A percentile compares a stretch with the other conserved stretches of the same genome.
phyloP scores from a whole-genome alignment of 371 early-diverging fungal genomes.

The Mortierella sp. region DNA sequence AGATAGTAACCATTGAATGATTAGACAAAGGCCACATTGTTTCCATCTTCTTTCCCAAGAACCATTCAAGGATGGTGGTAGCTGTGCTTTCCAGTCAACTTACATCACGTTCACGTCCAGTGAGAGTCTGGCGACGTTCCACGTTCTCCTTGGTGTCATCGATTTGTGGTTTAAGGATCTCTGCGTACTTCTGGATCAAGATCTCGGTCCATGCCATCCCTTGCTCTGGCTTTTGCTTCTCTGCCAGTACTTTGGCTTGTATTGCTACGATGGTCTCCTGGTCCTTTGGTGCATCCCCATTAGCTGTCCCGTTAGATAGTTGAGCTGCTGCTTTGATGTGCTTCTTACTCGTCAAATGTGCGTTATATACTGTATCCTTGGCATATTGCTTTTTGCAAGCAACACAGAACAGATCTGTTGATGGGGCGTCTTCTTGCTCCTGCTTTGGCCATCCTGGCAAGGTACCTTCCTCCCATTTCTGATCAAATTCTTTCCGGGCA shows the following conservation, averaged over 20 bases:
- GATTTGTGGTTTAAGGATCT: conserved; percentile 66
- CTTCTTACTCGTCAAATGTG: conserved; percentile 90
- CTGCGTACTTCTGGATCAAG: conserved; percentile 69
- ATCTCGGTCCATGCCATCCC: conserved; percentile 73
- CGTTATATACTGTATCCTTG: conserved; percentile 86
- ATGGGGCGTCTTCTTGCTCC: conserved; percentile 54
- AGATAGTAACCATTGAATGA: too few species aligned
- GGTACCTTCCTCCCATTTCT: conserved; percentile 66
- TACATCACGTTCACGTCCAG: conserved; percentile 84
- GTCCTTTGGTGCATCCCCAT: conserved; percentile 41
- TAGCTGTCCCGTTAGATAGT: conserved; percentile 38
- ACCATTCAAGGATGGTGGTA: too few species aligned
- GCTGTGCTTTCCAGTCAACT: conserved; percentile 37
- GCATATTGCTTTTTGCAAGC: conserved; percentile 89
- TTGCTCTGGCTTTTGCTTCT: conserved; percentile 63
- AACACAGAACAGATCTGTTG: conserved; percentile 73
- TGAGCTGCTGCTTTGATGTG: conserved; percentile 85
- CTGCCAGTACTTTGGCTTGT: conserved; percentile 51
- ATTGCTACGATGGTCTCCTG: conserved; percentile 56
- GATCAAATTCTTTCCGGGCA: conserved; percentile 66
- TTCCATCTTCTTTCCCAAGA: too few species aligned
- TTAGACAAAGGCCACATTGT: too few species aligned
- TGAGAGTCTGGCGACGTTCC: conserved; percentile 95
- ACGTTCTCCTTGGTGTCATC: conserved; percentile 90
- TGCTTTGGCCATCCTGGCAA: conserved; percentile 74